These are phyloP conservation scores for Cyberlindnera mrakii DNA, from an alignment of 805 yeast species.

Conservation along the genomic window DNA sequence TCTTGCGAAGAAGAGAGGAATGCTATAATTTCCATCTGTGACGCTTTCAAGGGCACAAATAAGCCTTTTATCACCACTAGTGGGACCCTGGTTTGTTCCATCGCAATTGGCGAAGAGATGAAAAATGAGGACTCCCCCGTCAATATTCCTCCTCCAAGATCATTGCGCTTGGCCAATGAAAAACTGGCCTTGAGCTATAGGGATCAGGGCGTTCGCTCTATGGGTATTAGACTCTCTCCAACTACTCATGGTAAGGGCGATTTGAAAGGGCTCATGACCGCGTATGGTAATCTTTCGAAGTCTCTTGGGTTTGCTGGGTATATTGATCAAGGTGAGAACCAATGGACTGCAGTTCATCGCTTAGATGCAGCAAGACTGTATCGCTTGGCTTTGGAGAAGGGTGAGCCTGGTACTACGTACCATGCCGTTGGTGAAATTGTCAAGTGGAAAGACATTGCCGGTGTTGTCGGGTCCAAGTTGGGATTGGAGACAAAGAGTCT, in stretches of 20 bases:
- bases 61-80: constrained; percentile 24
- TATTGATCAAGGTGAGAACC: constrained; percentile 30
- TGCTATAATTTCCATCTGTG: constrained; percentile 25
- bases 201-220: constrained; percentile 24
- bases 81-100: constrained; percentile 15
- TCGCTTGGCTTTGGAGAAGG: constrained; percentile 24
- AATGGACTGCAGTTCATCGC: constrained; percentile 29
- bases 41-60: constrained; percentile 25
- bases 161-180: constrained; percentile 14
- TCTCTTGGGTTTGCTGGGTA: constrained; percentile 27
- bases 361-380: constrained; percentile 30
- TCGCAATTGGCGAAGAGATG: constrained; percentile 5
- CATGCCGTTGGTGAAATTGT: constrained; percentile 26
- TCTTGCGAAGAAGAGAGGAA: constrained; percentile 20
- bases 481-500: constrained; percentile 15
- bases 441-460: constrained; percentile 23
- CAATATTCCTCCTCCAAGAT: background rate
- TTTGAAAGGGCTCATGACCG: constrained; percentile 20
- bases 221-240: constrained; percentile 27
- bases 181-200: constrained; percentile 10
- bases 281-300: constrained; percentile 24
- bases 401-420: constrained; percentile 22
- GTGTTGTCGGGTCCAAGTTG: constrained; percentile 19
- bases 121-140: constrained; percentile 5
- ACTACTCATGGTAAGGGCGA: constrained; percentile 30